phyloP scores from a whole-genome alignment of 1,139 yeast species.

The Protomyces pachydermus region DNA sequence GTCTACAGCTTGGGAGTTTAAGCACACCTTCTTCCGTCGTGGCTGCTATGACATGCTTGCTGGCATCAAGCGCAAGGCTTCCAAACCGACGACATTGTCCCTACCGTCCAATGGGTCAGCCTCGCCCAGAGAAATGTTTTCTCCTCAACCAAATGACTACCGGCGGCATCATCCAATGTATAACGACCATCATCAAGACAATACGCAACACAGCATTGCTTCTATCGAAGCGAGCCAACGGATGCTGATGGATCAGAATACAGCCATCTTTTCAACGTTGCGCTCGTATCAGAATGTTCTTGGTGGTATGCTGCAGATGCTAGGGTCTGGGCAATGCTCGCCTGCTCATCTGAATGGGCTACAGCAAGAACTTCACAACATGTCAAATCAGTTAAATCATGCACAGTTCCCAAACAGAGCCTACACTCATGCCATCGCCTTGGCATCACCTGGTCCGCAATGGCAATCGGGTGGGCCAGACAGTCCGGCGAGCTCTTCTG shows the following conservation, averaged over 20 bases:
- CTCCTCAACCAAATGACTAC: neutral
- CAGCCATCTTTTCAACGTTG: conserved; percentile 8
- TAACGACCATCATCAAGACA: neutral
- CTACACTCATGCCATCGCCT: neutral
- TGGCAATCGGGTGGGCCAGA: neutral
- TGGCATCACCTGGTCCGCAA: neutral
- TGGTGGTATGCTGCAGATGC: conserved; percentile 4
- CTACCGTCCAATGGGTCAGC: neutral
- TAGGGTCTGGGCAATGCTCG: conserved; percentile 2
- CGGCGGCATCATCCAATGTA: neutral
- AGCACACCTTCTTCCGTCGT: conserved; percentile 72
- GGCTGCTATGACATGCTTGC: conserved; percentile 65
- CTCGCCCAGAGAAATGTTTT: neutral
- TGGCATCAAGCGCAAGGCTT: conserved; percentile 61
- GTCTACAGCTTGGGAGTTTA: conserved; percentile 70
- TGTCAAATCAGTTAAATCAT: conserved; percentile 10
- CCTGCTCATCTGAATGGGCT: conserved; percentile 8
- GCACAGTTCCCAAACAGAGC: conserved; percentile 13
- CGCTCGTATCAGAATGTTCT: conserved; percentile 15
- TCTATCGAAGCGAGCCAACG: conserved; percentile 21
- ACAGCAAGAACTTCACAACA: conserved; percentile 7
- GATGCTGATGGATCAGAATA: conserved; percentile 21
- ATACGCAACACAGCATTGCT: conserved; percentile 1
- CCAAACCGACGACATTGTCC: conserved; percentile 33
- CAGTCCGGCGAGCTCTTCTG: neutral